Evolutionary conservation across 345 rosid species (phyloP).

Genomic region (Eucalyptus polyanthemos): DNA sequence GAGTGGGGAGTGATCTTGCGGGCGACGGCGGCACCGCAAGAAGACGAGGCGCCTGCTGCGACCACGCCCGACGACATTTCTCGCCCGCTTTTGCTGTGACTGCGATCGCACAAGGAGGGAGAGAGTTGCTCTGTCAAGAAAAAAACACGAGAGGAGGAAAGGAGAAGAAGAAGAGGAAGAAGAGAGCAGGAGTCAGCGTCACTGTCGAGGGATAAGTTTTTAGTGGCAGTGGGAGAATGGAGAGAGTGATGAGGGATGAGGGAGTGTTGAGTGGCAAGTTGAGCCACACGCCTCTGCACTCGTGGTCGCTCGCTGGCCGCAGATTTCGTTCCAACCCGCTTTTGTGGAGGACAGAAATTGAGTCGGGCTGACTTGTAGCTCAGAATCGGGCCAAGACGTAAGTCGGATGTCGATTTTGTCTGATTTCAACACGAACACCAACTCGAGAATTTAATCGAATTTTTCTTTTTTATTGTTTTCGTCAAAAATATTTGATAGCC

Average conservation of each 20-base stretch:
- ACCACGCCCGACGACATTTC: constrained; percentile 18
- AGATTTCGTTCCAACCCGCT: background rate
- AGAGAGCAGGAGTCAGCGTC: background rate
- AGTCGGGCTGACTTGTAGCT: background rate
- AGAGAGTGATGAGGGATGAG: background rate
- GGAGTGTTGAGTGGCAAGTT: background rate
- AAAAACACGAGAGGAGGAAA: background rate
- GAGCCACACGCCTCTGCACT: background rate
- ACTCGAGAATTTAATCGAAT: background rate
- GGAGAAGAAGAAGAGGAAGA: background rate
- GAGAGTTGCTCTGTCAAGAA: background rate
- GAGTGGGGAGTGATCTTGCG: background rate
- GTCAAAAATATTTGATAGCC: background rate
- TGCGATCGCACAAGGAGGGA: background rate
- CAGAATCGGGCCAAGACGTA: background rate
- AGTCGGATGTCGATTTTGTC: background rate
- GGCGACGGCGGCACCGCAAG: constrained; percentile 14
- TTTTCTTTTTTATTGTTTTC: background rate
- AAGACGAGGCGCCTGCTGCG: constrained; percentile 21
- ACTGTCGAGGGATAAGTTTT: background rate
- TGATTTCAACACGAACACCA: background rate
- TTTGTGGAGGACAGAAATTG: background rate
- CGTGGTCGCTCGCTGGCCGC: background rate
- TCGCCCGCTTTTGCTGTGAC: background rate
- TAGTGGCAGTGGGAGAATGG: background rate